phyloP scores from a whole-genome alignment of 2,329 filamentous ascomycete species.

The Myriosclerotinia duriaeana region DNA sequence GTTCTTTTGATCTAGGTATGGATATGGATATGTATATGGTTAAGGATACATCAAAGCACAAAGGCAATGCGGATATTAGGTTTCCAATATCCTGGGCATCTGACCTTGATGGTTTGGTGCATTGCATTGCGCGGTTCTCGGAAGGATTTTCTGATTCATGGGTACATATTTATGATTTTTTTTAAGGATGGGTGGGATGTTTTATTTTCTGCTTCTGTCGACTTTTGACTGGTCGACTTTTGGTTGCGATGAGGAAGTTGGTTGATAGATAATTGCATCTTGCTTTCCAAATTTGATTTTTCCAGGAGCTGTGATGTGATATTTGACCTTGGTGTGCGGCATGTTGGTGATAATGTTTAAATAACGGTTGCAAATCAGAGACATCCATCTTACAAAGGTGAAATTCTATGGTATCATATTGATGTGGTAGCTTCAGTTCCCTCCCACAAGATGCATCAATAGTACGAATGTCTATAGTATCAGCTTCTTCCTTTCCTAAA shows the following conservation, averaged over 20 bases:
- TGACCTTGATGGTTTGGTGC: not conserved
- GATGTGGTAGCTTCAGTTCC: not conserved
- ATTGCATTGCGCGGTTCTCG: not conserved
- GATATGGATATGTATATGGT: not conserved
- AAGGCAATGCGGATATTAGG: not conserved
- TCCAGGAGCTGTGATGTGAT: not conserved
- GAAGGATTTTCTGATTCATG: not conserved
- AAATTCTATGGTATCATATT: not conserved
- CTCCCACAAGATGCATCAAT: not conserved
- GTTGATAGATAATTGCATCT: not conserved
- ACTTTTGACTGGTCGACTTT: not conserved
- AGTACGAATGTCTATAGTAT: not conserved
- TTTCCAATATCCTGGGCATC: not conserved
- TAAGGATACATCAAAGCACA: not conserved
- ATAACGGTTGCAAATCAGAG: not conserved
- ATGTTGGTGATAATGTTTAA: not conserved
- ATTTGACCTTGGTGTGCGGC: not conserved
- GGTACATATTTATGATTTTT: not conserved
- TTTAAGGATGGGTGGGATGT: not conserved
- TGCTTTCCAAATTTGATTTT: not conserved
- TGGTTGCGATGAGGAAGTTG: not conserved
- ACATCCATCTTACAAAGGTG: not conserved
- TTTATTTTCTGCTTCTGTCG: not conserved
- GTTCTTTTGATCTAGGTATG: not conserved
- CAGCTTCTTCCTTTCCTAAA: not conserved